Base-by-base conservation (phyloP, 106 monocot species). In the Dioscorea dumetorum region DNA sequence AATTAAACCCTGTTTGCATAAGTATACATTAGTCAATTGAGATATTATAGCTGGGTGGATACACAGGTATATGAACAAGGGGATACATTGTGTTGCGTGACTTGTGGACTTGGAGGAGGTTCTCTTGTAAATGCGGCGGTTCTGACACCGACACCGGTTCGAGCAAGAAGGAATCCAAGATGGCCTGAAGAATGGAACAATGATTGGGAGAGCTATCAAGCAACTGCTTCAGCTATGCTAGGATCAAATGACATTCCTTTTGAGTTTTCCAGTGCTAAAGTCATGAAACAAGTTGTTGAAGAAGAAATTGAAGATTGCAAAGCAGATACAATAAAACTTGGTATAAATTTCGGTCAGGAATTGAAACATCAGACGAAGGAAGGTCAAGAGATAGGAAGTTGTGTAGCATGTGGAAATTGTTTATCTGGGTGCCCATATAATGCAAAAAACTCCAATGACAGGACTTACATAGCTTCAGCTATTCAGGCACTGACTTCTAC, bases 401-500 rank as follows among this genome's bases (percentile, higher is more conserved):
- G 79, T 49, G 41, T 79, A 4, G 79, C 68, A 17, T 79, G 79
- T 73, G 79, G 79, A 19, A 79, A 79, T 69, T 79, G 79, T 33
- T 48, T 79, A 15, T 79, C 79, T 20, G 79, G 79, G 21, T 79
- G 79, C 48, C 79, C 73, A 18, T 79, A 79, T 24, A 67, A 79
- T 73, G 79, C 79, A 22, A 79, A 79, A 67, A 79, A 79, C 56
- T 79, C 79, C 24, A 79, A 73, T 12, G 73, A 79, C 62, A 79
- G 73, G 62, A 79, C 73, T 49, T 79, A 79, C 54, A 49, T 79
- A 50, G 62, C 68, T 53, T 68, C 61, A 58, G 79, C 73, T 52
- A 63, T 64, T 35, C 22, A 79, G 72, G 78, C 60, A 78, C 7
- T 31, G 6, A 41, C 41, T 32, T 14, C 9, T 65, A 50, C 13